Percentiles rank a stretch among this genome's conserved stretches.
Evolutionary conservation across 257 asterid genomes (phyloP).

Genomic region (Penstemon davidsonii): DNA sequence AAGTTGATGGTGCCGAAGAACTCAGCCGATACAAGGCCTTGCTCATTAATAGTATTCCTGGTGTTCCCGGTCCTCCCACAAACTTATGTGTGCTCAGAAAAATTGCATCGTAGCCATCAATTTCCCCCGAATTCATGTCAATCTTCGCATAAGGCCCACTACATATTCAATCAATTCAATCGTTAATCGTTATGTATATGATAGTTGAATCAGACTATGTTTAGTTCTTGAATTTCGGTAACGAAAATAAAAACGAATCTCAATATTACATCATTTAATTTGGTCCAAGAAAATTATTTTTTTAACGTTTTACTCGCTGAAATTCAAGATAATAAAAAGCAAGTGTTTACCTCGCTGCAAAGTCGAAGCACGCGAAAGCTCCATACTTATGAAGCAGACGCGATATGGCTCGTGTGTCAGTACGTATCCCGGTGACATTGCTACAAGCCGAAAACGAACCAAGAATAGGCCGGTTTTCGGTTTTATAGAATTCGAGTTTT

Average conservation of each 20-base stretch:
- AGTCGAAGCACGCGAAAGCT: constrained; percentile 68
- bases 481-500: constrained; percentile 37
- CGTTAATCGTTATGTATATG: too few relatives aligned
- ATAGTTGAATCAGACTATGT: too few relatives aligned
- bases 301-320: too few relatives aligned
- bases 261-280: too few relatives aligned
- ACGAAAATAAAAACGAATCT: too few relatives aligned
- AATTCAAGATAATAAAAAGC: neutral
- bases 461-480: constrained; percentile 45
- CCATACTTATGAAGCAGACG: constrained; percentile 59
- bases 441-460: constrained; percentile 86
- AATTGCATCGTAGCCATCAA: constrained; percentile 64
- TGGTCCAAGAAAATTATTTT: too few relatives aligned
- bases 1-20: constrained; percentile 65
- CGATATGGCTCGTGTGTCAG: constrained; percentile 51
- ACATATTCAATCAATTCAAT: neutral
- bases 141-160: constrained; percentile 62
- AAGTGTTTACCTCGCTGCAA: constrained; percentile 55
- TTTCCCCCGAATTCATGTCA: constrained; percentile 52
- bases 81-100: constrained; percentile 65
- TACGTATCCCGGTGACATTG: constrained; percentile 62
- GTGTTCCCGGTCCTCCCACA: constrained; percentile 78
- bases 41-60: constrained; percentile 60
- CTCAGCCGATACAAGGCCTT: constrained; percentile 50
- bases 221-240: too few relatives aligned